phyloP scores from a whole-genome alignment of 2,329 filamentous ascomycete species.

The Verticillium klebahnii region DNA sequence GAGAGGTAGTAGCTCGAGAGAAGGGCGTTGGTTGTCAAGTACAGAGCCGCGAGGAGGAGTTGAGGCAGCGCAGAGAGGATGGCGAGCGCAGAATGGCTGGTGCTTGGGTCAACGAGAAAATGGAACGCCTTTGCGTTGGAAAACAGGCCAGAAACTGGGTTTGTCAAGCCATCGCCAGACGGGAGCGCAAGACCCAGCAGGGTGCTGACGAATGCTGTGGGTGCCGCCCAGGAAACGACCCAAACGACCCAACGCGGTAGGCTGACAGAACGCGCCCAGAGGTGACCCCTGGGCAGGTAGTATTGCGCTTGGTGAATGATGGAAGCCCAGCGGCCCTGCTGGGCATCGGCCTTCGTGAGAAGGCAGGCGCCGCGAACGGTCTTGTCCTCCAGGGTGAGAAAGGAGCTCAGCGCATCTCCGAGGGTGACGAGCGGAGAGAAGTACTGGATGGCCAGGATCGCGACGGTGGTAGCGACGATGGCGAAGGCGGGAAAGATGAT shows the following conservation, averaged over 20 bases:
- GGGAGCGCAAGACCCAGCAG: constrained; percentile 23
- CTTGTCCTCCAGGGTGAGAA: constrained; percentile 39
- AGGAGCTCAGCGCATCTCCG: constrained; percentile 46
- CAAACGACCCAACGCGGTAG: constrained; percentile 36
- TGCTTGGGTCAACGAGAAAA: constrained; percentile 6
- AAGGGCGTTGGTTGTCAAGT: constrained; percentile 41
- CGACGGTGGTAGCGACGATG: constrained; percentile 25
- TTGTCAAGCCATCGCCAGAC: background rate
- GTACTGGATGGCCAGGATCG: constrained; percentile 21
- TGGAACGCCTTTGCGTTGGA: constrained; percentile 12
- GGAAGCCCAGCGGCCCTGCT: constrained; percentile 35
- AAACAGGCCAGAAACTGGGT: background rate
- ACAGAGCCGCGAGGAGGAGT: constrained; percentile 41
- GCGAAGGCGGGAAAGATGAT: constrained; percentile 37
- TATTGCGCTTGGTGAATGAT: constrained; percentile 32
- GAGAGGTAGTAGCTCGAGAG: constrained; percentile 44
- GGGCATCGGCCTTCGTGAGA: constrained; percentile 41
- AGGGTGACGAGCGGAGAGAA: constrained; percentile 43
- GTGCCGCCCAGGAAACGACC: constrained; percentile 30
- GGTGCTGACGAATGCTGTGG: constrained; percentile 30
- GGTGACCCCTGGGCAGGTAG: constrained; percentile 33
- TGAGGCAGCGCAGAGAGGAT: constrained; percentile 44
- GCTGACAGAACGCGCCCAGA: constrained; percentile 42
- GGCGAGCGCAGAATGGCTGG: constrained; percentile 21
- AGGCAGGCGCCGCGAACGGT: constrained; percentile 39